Percentiles rank a stretch among this genome's conserved stretches.
phyloP scores from a whole-genome alignment of 192 early-diverging fungal species.

The Coemansia sp. region DNA sequence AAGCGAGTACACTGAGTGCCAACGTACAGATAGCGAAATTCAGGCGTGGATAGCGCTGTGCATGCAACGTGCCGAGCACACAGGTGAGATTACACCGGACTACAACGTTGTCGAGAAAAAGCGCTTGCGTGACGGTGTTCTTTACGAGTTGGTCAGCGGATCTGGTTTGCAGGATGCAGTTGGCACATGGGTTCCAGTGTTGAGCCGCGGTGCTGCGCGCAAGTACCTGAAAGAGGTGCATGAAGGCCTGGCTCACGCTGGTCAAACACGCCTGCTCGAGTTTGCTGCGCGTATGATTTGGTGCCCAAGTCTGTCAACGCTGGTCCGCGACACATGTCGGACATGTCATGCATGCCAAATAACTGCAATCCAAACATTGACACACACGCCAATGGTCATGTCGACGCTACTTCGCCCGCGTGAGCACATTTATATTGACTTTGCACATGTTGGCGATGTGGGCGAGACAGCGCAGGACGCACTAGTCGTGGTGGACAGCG shows the following conservation, averaged over 20 bases:
- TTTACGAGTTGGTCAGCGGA: background rate
- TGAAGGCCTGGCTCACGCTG: conserved; percentile 6
- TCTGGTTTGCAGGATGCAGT: background rate
- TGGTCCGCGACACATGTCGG: background rate
- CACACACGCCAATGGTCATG: conserved; percentile 7
- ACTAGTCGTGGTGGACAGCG: conserved; percentile 14
- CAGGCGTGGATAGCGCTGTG: conserved; percentile 7
- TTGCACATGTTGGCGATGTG: conserved; percentile 11
- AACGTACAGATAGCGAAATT: background rate
- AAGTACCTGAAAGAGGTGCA: background rate
- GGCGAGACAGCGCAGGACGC: conserved; percentile 8
- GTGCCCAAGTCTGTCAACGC: background rate
- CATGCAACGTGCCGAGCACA: background rate
- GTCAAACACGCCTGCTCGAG: background rate
- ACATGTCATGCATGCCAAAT: conserved; percentile 25
- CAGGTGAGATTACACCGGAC: background rate
- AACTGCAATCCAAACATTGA: conserved; percentile 6
- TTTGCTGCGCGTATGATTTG: background rate
- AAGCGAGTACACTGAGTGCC: conserved; percentile 3
- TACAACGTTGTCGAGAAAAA: conserved; percentile 3
- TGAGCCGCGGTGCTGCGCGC: background rate
- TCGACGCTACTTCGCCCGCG: background rate
- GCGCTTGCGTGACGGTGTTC: background rate
- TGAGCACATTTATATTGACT: conserved; percentile 29
- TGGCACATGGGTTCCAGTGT: conserved; percentile 9